Evolutionary conservation across 73 alveolate species (phyloP), one percentile per base, ranked within the genome.

Genomic region (Effrenium voratum): DNA sequence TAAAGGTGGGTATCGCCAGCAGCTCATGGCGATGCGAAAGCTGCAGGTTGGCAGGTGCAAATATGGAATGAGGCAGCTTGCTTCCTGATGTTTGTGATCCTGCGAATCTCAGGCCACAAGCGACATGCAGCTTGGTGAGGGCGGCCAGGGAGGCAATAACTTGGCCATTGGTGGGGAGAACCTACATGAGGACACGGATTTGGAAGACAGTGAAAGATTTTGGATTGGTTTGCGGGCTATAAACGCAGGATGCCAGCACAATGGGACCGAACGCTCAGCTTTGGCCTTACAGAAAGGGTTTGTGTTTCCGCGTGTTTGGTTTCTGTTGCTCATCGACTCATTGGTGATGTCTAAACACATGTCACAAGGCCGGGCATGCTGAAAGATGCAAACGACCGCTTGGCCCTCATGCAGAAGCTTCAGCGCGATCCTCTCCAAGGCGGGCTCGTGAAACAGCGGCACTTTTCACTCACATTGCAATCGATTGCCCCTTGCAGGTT

Each of bases 1-100:
- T 99, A 13, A 99, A 99, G 93, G 99, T 99, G 97, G 97, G 97
- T 70, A 90, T 90, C 68, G 97, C 73, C 59, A 36, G 82, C 15
- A 44, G 59, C 82, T 72, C n/a, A n/a, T n/a, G n/a, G n/a, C n/a
- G n/a, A n/a, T n/a, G n/a, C n/a, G n/a, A n/a, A n/a, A n/a, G n/a
- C n/a, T n/a, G n/a, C n/a, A n/a, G n/a, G n/a, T n/a, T n/a, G n/a
- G n/a, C n/a, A n/a, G n/a, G n/a, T n/a, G n/a, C n/a, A n/a, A n/a
- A n/a, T n/a, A n/a, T n/a, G n/a, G n/a, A n/a, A n/a, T n/a, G n/a
- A n/a, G n/a, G n/a, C n/a, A n/a, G n/a, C n/a, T n/a, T n/a, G n/a
- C n/a, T n/a, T n/a, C n/a, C n/a, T n/a, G n/a, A n/a, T n/a, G n/a
- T n/a, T n/a, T n/a, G n/a, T n/a, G n/a, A n/a, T n/a, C n/a, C n/a